These are phyloP conservation scores for Zygotorulaspora florentina DNA, from an alignment of 805 yeast genomes.

Conservation along the genomic window DNA sequence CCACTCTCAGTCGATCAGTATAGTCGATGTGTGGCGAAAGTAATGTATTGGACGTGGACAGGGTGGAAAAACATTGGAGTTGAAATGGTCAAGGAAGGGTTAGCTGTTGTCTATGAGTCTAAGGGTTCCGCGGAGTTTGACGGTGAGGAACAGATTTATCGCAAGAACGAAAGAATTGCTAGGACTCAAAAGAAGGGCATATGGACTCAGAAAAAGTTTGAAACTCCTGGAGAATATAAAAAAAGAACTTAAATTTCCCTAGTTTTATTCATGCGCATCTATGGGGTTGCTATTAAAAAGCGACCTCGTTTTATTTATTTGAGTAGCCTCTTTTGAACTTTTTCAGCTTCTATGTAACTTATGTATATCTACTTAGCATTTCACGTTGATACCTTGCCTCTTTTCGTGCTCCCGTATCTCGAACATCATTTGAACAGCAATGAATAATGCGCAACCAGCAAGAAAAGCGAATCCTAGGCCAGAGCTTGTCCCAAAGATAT, in stretches of 20 bases:
- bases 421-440: slow-evolving; percentile 91
- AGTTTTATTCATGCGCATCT: neutral
- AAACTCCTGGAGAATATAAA: slow-evolving; percentile 80
- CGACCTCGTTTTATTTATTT: neutral
- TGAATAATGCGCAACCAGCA: slow-evolving; percentile 65
- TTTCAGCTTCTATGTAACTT: neutral
- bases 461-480: slow-evolving; percentile 62
- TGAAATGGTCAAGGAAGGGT: slow-evolving; percentile 79
- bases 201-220: slow-evolving; percentile 55
- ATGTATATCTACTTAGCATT: slow-evolving; percentile 44
- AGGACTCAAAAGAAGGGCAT: slow-evolving; percentile 56
- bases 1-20: slow-evolving; percentile 87
- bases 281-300: neutral
- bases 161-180: slow-evolving; percentile 57
- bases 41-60: slow-evolving; percentile 48
- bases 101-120: slow-evolving; percentile 86
- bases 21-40: slow-evolving; percentile 80
- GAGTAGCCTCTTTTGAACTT: neutral
- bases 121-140: slow-evolving; percentile 82
- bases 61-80: slow-evolving; percentile 78
- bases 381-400: slow-evolving; percentile 74
- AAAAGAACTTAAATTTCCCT: slow-evolving; percentile 23
- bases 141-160: slow-evolving; percentile 59
- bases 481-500: slow-evolving; percentile 64
- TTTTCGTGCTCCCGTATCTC: slow-evolving; percentile 84